A percentile compares a stretch with the other conserved stretches of the same genome.
Conservation (phyloP, 1,284 basidiomycete genomes). For the Macrocystidia cucumis region DNA sequence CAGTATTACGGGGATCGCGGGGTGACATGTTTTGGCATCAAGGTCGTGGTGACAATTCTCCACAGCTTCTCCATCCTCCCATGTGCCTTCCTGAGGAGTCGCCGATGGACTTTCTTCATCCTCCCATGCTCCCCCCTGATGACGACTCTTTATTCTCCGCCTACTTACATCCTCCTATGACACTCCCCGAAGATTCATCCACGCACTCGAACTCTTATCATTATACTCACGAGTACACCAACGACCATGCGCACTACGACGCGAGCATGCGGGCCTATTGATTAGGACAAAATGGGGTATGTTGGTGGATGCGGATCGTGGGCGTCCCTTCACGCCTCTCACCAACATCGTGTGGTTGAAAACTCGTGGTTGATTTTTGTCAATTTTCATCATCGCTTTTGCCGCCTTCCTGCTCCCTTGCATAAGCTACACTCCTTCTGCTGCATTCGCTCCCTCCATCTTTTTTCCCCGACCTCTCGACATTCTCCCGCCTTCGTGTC, state of each 20-base stretch:
- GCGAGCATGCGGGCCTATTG: constrained; percentile 13
- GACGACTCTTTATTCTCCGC: constrained; percentile 24
- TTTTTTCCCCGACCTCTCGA: not conserved
- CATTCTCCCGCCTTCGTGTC: not conserved
- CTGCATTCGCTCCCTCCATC: not conserved
- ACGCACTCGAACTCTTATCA: constrained; percentile 6
- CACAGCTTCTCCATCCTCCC: constrained; percentile 40
- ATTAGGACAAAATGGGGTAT: constrained; percentile 1
- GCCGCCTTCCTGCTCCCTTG: not conserved
- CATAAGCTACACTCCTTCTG: not conserved
- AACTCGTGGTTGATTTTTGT: constrained; percentile 3
- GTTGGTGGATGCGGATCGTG: not conserved
- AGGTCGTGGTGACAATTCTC: constrained; percentile 40
- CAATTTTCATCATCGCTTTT: not conserved
- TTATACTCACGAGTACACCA: constrained; percentile 11
- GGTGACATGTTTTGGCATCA: constrained; percentile 67
- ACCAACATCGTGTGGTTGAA: not conserved
- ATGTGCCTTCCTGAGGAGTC: constrained; percentile 44
- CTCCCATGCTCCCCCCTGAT: constrained; percentile 33
- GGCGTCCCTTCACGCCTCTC: constrained; percentile 1
- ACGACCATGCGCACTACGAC: constrained; percentile 11
- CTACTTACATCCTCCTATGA: constrained; percentile 28
- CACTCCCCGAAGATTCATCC: constrained; percentile 15
- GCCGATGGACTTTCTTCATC: constrained; percentile 48
- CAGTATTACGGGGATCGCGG: constrained; percentile 41